Evolutionary conservation across 805 yeast genomes (phyloP).

Genomic region (Yamadazyma sp.): DNA sequence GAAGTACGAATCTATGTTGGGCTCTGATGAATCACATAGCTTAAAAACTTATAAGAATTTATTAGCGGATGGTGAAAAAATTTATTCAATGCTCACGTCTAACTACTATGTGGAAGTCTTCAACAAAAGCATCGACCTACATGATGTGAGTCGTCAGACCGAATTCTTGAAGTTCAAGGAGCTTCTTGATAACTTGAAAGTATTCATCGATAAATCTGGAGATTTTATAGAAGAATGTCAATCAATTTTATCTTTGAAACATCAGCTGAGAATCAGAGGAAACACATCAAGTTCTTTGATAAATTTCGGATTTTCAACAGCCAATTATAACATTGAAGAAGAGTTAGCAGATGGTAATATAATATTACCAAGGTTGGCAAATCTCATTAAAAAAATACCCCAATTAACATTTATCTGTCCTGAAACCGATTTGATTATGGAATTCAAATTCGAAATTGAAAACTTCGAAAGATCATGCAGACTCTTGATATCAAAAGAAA

Average conservation of each 20-base stretch:
- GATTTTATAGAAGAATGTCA: conserved; percentile 57
- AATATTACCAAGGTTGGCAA: conserved; percentile 23
- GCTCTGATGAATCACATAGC: conserved; percentile 42
- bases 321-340: neutral
- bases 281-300: conserved; percentile 14
- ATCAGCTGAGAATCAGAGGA: conserved; percentile 46
- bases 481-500: conserved; percentile 29
- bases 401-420: conserved; percentile 48
- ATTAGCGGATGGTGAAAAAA: conserved; percentile 54
- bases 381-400: conserved; percentile 46
- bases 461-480: conserved; percentile 49
- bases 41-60: conserved; percentile 43
- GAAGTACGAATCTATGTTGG: conserved; percentile 40
- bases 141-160: neutral
- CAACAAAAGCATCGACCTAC: conserved; percentile 5
- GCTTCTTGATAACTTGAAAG: conserved; percentile 10
- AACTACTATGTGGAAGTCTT: neutral
- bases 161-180: neutral
- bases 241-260: conserved; percentile 48
- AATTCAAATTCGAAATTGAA: conserved; percentile 49
- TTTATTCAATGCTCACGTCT: conserved; percentile 16
- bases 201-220: conserved; percentile 44
- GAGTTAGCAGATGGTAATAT: conserved; percentile 6
- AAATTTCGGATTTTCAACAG: conserved; percentile 1
- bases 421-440: conserved; percentile 59